Evolutionary conservation across 1,284 basidiomycete species (phyloP), one percentile per base, ranked within the genome.

Genomic region (Trichosporon sp.): DNA sequence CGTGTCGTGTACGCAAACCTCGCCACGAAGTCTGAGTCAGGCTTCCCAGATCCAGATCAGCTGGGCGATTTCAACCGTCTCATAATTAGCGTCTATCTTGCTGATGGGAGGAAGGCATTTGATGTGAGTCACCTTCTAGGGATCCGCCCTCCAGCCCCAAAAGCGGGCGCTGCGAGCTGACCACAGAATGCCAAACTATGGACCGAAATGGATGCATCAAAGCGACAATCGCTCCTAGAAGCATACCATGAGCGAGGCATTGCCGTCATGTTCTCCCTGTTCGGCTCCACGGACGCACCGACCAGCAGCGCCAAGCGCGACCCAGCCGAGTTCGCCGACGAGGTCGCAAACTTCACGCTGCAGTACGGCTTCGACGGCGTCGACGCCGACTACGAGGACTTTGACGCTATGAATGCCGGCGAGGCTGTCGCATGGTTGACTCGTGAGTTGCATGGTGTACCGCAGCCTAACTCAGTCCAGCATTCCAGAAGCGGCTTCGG

Each of bases 331-430:
- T 27, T 68, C 18, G 70, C 67, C 2, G 21, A 11, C 8, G 9
- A 66, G 2, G n/a, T 84, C 9, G 84, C 84, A 1, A 56, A 68
- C 6, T 85, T 75, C 68, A 83, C 84, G 65, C 81, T 81, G 69
- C 65, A 80, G 42, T 84, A 85, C 73, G 78, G 77, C 13, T 73
- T 86, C 15, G 85, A 86, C 71, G 85, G 85, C 38, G 83, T 86
- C 15, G 85, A 86, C 64, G 79, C 86, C 66, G 85, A 86, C 72
- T 86, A 84, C 70, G 85, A 85, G 75, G 75, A 77, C 58, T 69
- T 62, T 35, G 32, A 65, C 21, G 82, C 82, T 3, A 83, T 81
- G 75, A 79, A 80, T 71, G 69, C 60, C 18, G 75, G 75, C 56
- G 38, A 69, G 18, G 75, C 75, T 3, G 78, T 79, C 29, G 68